Conservation (phyloP, 2,329 filamentous ascomycete species). For the Calonectria pauciramosa region DNA sequence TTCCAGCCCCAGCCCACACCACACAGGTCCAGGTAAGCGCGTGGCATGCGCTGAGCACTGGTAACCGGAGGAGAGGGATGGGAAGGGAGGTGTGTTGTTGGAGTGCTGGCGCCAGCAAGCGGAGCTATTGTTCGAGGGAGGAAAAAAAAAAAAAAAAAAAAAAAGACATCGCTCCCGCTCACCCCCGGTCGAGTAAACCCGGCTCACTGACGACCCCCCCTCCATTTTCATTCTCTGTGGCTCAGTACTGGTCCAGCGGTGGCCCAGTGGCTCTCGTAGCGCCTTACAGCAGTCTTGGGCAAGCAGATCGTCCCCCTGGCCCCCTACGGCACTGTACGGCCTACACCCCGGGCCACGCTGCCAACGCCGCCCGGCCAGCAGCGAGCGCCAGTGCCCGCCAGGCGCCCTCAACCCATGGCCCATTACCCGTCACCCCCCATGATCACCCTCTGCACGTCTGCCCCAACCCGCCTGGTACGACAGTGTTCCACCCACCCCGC, state of each 20-base stretch:
- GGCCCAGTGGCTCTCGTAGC: slow-evolving; percentile 36
- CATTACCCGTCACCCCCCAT: slow-evolving; percentile 33
- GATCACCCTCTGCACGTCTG: slow-evolving; percentile 44
- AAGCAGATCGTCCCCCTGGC: slow-evolving; percentile 20
- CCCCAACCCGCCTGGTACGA: slow-evolving; percentile 46
- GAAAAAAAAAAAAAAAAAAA: slow-evolving; percentile 10
- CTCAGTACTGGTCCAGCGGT: slow-evolving; percentile 35
- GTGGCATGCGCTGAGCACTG: slow-evolving; percentile 27
- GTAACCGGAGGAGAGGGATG: slow-evolving; percentile 32
- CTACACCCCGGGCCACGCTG: slow-evolving; percentile 24
- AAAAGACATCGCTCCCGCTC: slow-evolving; percentile 44
- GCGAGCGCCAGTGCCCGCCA: slow-evolving; percentile 39
- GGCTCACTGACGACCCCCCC: slow-evolving; percentile 26
- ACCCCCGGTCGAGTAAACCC: slow-evolving; percentile 17
- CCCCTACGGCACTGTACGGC: slow-evolving; percentile 20
- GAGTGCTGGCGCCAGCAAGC: slow-evolving; percentile 42
- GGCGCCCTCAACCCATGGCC: slow-evolving; percentile 21
- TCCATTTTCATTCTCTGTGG: slow-evolving; percentile 35
- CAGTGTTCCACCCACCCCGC: slow-evolving; percentile 50
- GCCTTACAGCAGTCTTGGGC: slow-evolving; percentile 16
- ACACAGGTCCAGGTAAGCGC: slow-evolving; percentile 21
- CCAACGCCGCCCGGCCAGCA: slow-evolving; percentile 34
- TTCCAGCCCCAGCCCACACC: slow-evolving; percentile 25
- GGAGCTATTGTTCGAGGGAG: slow-evolving; percentile 41
- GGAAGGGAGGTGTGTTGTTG: slow-evolving; percentile 35